Conservation (phyloP, 2,329 filamentous ascomycete species). For the Drechslerella coelobrocha region DNA sequence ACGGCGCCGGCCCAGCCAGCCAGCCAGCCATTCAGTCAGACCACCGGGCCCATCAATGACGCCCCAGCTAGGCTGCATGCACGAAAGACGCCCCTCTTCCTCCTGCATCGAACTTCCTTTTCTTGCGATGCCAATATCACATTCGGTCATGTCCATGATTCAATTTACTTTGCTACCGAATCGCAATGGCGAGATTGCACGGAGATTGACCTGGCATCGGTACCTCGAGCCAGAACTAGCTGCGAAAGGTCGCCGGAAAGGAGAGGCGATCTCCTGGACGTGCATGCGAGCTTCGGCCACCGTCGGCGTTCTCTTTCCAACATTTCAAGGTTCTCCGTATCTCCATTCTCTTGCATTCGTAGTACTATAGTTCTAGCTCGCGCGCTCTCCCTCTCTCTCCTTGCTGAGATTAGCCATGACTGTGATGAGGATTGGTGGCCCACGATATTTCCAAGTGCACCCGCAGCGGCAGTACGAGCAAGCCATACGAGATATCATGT, state of each 20-base stretch:
- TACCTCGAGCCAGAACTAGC: background rate
- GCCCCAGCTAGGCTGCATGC: slow-evolving; percentile 11
- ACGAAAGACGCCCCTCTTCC: background rate
- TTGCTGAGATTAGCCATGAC: too few relatives aligned
- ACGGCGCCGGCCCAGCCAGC: too few relatives aligned
- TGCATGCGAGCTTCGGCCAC: background rate
- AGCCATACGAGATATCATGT: background rate
- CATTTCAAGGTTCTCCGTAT: too few relatives aligned
- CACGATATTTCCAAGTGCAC: background rate
- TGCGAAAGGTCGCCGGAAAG: background rate
- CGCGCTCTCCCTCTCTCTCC: too few relatives aligned
- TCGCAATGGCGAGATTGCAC: background rate
- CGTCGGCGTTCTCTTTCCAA: background rate
- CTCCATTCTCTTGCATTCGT: too few relatives aligned
- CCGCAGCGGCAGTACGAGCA: slow-evolving; percentile 1
- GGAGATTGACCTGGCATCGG: slow-evolving; percentile 1
- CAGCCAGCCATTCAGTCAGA: too few relatives aligned
- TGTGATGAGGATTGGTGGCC: too few relatives aligned
- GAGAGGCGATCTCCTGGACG: background rate
- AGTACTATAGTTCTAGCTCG: too few relatives aligned
- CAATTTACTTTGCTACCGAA: background rate
- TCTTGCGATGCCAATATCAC: slow-evolving; percentile 8
- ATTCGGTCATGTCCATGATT: background rate
- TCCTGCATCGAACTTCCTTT: slow-evolving; percentile 36
- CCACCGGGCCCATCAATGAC: background rate